These are phyloP conservation scores for Chernovozyma sophiae-reginae DNA, from an alignment of 1,139 yeast genomes.

Conservation along the genomic window DNA sequence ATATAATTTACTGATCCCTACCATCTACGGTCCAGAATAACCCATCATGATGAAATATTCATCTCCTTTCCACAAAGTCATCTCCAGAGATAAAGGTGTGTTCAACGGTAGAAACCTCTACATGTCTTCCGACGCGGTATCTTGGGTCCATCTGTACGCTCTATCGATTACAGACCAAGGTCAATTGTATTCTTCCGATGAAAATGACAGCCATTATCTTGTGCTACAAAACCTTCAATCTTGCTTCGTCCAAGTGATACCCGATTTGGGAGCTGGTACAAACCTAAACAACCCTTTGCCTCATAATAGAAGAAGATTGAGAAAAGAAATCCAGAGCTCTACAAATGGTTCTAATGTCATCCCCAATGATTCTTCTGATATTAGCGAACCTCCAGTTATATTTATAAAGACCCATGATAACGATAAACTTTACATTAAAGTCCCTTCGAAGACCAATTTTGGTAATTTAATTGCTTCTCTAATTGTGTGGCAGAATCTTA, in stretches of 20 bases:
- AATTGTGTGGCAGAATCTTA: constrained; percentile 62
- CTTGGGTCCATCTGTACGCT: constrained; percentile 33
- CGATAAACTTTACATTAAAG: constrained; percentile 44
- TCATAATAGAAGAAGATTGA: constrained; percentile 1
- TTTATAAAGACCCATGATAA: constrained; percentile 45
- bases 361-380: neutral
- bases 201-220: constrained; percentile 29
- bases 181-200: constrained; percentile 33
- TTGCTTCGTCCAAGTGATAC: constrained; percentile 37
- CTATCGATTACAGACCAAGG: constrained; percentile 37
- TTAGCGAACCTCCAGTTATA: constrained; percentile 37
- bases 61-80: constrained; percentile 28
- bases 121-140: constrained; percentile 35
- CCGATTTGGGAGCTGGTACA: constrained; percentile 17
- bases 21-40: no score
- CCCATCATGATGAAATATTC: constrained; percentile 2
- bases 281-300: constrained; percentile 9
- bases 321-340: neutral
- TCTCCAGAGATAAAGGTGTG: constrained; percentile 33
- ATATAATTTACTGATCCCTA: no score
- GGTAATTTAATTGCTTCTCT: constrained; percentile 48
- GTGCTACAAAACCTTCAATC: constrained; percentile 37
- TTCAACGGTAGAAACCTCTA: constrained; percentile 33
- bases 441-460: constrained; percentile 42
- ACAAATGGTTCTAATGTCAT: neutral